phyloP scores from a whole-genome alignment of 176 grass and related monocot genomes.

The Oryza meridionalis region DNA sequence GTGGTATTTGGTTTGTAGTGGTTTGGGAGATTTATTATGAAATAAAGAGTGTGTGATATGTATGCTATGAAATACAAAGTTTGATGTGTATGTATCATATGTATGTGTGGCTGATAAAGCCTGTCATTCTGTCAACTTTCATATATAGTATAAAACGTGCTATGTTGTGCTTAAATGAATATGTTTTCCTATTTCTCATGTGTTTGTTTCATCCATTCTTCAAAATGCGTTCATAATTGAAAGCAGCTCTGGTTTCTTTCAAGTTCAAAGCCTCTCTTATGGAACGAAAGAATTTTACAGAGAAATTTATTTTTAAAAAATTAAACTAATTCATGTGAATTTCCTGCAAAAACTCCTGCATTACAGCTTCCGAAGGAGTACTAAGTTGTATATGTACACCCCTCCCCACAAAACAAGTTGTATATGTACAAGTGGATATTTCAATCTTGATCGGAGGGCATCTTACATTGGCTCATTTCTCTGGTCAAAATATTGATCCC shows the following conservation, averaged over 20 bases:
- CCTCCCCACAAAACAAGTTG: no score
- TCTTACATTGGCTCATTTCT: background rate
- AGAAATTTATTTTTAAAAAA: no score
- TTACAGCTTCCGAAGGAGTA: background rate
- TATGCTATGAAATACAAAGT: background rate
- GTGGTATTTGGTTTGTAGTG: background rate
- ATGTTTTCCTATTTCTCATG: background rate
- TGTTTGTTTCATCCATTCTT: background rate
- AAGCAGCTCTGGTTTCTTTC: background rate
- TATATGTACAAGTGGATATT: background rate
- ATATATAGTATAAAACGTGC: background rate
- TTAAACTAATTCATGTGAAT: background rate
- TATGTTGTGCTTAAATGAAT: background rate
- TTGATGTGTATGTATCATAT: background rate
- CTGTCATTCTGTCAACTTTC: background rate
- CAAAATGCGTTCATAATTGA: background rate
- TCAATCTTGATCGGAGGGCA: background rate
- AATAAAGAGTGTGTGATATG: constrained; percentile 30
- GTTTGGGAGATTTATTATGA: constrained; percentile 17
- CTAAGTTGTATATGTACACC: no score
- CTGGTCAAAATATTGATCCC: background rate
- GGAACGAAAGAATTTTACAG: background rate
- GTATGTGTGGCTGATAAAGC: background rate
- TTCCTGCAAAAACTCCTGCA: background rate
- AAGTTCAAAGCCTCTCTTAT: background rate